Conservation (phyloP, 768 basidiomycete genomes). For the Pisolithus microcarpus region DNA sequence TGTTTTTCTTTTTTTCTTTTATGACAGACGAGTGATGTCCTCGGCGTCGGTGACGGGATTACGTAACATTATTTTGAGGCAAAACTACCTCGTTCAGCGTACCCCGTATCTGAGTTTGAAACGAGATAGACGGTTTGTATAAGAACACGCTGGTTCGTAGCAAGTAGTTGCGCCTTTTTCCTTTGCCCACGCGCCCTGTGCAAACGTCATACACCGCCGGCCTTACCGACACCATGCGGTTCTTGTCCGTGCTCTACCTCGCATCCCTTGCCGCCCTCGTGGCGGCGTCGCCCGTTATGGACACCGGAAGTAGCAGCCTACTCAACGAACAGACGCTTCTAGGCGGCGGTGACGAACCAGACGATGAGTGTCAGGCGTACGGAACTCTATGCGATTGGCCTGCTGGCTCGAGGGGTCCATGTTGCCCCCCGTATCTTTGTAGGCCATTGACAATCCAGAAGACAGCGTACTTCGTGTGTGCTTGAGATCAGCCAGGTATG, state of each 20-base stretch:
- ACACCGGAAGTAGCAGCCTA: neutral
- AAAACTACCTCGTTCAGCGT: too few relatives aligned
- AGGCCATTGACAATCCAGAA: constrained; percentile 1
- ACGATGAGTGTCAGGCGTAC: neutral
- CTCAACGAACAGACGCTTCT: constrained; percentile 2
- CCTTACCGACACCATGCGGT: neutral
- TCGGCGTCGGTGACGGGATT: too few relatives aligned
- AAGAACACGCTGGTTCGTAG: too few relatives aligned
- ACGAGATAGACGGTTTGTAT: too few relatives aligned
- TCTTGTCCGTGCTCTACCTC: neutral
- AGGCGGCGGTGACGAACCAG: neutral
- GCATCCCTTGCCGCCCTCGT: neutral
- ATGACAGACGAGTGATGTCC: too few relatives aligned
- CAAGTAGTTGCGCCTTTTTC: too few relatives aligned
- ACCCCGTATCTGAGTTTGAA: too few relatives aligned
- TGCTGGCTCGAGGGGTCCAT: constrained; percentile 11
- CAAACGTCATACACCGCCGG: too few relatives aligned
- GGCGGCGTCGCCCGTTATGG: constrained; percentile 1
- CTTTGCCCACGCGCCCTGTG: too few relatives aligned
- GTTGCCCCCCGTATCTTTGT: constrained; percentile 10
- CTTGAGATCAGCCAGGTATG: neutral
- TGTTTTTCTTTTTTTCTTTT: neutral
- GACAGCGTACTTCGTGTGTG: neutral
- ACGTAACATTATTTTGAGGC: too few relatives aligned
- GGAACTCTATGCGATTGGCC: constrained; percentile 13